phyloP scores from a whole-genome alignment of 2,329 filamentous ascomycete genomes.

The Plenodomus biglobosus region DNA sequence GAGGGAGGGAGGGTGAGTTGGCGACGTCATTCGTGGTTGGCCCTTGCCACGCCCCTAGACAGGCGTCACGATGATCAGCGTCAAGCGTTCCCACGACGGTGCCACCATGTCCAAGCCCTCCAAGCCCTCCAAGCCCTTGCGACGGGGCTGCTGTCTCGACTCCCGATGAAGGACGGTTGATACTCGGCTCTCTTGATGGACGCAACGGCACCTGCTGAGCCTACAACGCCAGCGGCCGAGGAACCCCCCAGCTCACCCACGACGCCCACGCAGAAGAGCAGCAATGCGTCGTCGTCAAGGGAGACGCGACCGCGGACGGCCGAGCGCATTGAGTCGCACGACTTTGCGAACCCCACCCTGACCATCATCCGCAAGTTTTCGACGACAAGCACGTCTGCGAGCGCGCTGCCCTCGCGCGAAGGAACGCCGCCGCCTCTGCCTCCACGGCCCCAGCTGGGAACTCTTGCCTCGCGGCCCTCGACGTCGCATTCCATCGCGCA shows the following conservation, averaged over 20 bases:
- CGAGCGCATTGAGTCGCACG: constrained; percentile 29
- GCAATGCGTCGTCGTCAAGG: constrained; percentile 17
- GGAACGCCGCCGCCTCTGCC: constrained; percentile 59
- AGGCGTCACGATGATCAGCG: constrained; percentile 6
- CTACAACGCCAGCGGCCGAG: constrained; percentile 17
- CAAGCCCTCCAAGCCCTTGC: constrained; percentile 2
- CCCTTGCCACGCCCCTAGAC: constrained; percentile 11
- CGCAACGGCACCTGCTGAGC: constrained; percentile 32
- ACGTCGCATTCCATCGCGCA: constrained; percentile 48
- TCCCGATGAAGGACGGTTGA: constrained; percentile 24
- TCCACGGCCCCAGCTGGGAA: constrained; percentile 50
- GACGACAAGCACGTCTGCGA: constrained; percentile 29
- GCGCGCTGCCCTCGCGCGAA: constrained; percentile 42
- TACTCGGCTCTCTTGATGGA: constrained; percentile 26
- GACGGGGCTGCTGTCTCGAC: constrained; percentile 17
- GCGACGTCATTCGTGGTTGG: constrained; percentile 12
- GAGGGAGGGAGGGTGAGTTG: too few relatives aligned
- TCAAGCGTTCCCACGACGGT: not conserved
- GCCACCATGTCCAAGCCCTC: constrained; percentile 9
- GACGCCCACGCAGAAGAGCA: constrained; percentile 46
- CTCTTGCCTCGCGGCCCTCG: constrained; percentile 40
- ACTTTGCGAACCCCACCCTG: constrained; percentile 40
- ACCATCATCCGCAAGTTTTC: constrained; percentile 35
- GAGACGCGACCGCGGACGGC: constrained; percentile 8
- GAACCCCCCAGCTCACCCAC: constrained; percentile 12